Percentiles rank a stretch among this genome's conserved stretches.
Evolutionary conservation across 192 early-diverging fungal species (phyloP).

Genomic region (Entomortierella chlamydospora): DNA sequence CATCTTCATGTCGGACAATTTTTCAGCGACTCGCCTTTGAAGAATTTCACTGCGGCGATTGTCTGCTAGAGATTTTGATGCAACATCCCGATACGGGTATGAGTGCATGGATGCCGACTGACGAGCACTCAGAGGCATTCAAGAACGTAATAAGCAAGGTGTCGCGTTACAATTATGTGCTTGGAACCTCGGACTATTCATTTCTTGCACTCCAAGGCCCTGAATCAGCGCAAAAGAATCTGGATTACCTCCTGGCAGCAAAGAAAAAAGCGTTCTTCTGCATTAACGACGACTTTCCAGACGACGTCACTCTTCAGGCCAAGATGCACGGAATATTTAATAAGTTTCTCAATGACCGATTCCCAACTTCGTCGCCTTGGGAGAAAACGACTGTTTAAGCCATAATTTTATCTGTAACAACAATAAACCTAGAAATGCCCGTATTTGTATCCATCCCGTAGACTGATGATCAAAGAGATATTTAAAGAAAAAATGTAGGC

Average conservation of each 20-base stretch:
- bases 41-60: slow-evolving; percentile 55
- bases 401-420: neutral
- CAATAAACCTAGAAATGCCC: too few species aligned
- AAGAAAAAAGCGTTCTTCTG: slow-evolving; percentile 40
- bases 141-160: slow-evolving; percentile 8
- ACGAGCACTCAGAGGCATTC: slow-evolving; percentile 30
- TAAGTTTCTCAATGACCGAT: slow-evolving; percentile 32
- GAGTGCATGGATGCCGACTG: slow-evolving; percentile 28
- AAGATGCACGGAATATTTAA: slow-evolving; percentile 18
- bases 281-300: slow-evolving; percentile 45
- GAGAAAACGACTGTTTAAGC: neutral
- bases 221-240: slow-evolving; percentile 2
- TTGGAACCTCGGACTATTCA: slow-evolving; percentile 44
- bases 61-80: slow-evolving; percentile 43
- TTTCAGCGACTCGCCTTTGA: slow-evolving; percentile 35
- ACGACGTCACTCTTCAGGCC: slow-evolving; percentile 10
- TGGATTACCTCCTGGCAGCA: slow-evolving; percentile 2
- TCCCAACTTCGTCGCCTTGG: slow-evolving; percentile 20
- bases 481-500: slow-evolving; percentile 4
- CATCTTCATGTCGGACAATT: slow-evolving; percentile 1
- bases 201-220: slow-evolving; percentile 29
- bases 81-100: slow-evolving; percentile 33
- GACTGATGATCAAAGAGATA: neutral
- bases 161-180: slow-evolving; percentile 34
- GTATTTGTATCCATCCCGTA: too few species aligned